These are phyloP conservation scores for Colletotrichum lupini DNA, from an alignment of 2,329 filamentous ascomycete genomes.

Conservation along the genomic window DNA sequence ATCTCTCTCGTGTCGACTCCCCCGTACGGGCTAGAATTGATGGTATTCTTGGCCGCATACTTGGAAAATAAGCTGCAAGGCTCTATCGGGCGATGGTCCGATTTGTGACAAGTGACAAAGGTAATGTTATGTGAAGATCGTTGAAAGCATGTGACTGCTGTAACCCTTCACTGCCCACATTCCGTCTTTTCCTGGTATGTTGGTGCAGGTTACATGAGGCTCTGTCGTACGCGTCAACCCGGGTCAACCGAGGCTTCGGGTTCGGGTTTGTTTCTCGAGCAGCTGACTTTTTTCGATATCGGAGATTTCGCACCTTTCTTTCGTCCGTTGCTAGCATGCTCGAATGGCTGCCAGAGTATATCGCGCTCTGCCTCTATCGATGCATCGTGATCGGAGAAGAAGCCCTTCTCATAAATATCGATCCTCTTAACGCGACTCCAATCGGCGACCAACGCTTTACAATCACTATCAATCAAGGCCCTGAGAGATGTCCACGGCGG, in stretches of 20 bases:
- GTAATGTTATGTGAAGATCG: neutral
- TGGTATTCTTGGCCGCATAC: slow-evolving; percentile 18
- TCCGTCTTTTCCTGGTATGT: neutral
- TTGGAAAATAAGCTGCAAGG: neutral
- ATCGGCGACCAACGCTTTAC: no score
- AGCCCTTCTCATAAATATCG: no score
- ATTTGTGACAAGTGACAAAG: neutral
- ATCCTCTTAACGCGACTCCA: no score
- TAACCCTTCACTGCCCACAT: neutral
- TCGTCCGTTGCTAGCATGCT: neutral
- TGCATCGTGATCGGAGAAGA: no score
- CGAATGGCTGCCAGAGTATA: neutral
- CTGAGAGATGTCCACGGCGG: no score
- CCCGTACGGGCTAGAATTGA: slow-evolving; percentile 19
- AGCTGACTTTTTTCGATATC: neutral
- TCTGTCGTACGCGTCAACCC: neutral
- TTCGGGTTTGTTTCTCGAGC: neutral
- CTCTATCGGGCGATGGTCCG: neutral
- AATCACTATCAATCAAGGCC: no score
- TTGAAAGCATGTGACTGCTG: slow-evolving; percentile 16
- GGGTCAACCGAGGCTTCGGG: neutral
- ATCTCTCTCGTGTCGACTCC: neutral
- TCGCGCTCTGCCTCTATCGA: no score
- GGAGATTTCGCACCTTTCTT: neutral
- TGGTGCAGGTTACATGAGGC: neutral